Percentiles rank a stretch among this genome's conserved stretches.
phyloP scores from a whole-genome alignment of 345 rosid species.

The Gossypium arboreum region DNA sequence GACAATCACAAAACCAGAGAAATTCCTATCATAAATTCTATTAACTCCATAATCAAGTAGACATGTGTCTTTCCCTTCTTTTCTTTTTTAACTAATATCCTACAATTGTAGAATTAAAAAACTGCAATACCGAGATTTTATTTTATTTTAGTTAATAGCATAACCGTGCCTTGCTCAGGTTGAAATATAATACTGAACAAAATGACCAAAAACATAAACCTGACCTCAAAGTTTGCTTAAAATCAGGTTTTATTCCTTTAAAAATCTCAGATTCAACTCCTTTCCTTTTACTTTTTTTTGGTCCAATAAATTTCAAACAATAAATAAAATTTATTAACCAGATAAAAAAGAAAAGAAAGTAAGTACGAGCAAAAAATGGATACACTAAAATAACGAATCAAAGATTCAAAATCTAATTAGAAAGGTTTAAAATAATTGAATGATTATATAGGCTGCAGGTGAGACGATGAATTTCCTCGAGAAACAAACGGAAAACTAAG shows the following conservation, averaged over 20 bases:
- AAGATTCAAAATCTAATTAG: not conserved
- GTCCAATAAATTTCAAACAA: not conserved
- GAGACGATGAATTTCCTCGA: not conserved
- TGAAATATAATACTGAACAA: slow-evolving; percentile 27
- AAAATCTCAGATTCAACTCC: not conserved
- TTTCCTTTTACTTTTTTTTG: not conserved
- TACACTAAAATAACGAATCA: not conserved
- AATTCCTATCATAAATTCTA: not conserved
- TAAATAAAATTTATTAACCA: not conserved
- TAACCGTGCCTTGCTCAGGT: slow-evolving; percentile 31
- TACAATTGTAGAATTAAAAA: not conserved
- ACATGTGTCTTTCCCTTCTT: slow-evolving; percentile 14
- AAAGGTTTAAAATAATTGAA: not conserved
- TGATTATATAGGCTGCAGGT: not conserved
- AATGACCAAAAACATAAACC: slow-evolving; percentile 21
- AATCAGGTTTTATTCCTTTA: not conserved
- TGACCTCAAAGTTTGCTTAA: slow-evolving; percentile 21
- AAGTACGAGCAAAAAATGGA: not conserved
- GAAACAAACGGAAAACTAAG: slow-evolving; percentile 11
- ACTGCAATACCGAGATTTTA: slow-evolving; percentile 2
- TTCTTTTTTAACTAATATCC: not conserved
- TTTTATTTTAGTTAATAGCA: slow-evolving; percentile 13
- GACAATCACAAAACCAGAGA: not conserved
- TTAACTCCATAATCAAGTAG: slow-evolving; percentile 14
- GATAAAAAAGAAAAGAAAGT: not conserved